These are phyloP conservation scores for Nannochloropsis salina DNA, from an alignment of 108 stramenopile species.

Conservation along the genomic window DNA sequence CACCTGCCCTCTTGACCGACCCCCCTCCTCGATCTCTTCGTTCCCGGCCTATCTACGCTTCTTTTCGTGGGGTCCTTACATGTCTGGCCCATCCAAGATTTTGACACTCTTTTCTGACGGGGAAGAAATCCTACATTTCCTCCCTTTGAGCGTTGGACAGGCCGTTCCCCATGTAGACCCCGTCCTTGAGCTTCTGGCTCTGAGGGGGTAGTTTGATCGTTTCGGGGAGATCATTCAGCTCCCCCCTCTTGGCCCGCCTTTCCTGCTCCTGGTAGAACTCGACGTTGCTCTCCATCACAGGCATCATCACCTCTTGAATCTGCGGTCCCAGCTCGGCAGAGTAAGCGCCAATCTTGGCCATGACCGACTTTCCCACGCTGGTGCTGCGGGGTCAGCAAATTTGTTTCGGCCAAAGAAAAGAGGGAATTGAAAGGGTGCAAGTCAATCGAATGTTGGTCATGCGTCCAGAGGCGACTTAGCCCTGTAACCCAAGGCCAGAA, in stretches of 20 bases:
- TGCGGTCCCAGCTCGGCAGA: background rate
- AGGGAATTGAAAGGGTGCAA: background rate
- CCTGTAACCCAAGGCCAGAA: no score
- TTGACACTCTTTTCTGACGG: no score
- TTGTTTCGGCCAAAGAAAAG: background rate
- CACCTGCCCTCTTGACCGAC: no score
- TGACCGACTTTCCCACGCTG: background rate
- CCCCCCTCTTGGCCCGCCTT: background rate
- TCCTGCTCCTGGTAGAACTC: constrained; percentile 15
- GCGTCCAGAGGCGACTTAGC: no score
- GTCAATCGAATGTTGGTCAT: no score
- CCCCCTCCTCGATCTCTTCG: no score
- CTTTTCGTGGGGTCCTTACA: no score
- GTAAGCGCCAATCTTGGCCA: background rate
- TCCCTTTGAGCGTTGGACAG: background rate
- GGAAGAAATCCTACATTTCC: background rate
- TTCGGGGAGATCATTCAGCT: background rate
- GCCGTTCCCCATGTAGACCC: constrained; percentile 4
- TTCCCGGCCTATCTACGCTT: no score
- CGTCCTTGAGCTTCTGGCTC: constrained; percentile 9
- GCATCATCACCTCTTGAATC: background rate
- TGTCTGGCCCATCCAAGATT: no score
- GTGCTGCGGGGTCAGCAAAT: background rate
- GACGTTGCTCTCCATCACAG: constrained; percentile 5
- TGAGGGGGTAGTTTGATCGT: background rate